Evolutionary conservation across 345 rosid species (phyloP), one percentile per base, ranked within the genome.

Genomic region (Corchorus capsularis): DNA sequence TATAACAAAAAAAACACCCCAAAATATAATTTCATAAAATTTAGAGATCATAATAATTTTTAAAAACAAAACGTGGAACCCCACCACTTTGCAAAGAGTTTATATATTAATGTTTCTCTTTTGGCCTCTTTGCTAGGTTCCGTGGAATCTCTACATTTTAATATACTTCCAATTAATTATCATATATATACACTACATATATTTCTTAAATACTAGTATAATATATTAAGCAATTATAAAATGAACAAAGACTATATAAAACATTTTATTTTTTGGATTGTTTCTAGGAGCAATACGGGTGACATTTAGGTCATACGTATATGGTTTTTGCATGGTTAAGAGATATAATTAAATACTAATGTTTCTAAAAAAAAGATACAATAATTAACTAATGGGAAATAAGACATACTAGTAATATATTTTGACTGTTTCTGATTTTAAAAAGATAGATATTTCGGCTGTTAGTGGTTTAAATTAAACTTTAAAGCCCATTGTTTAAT

Each of bases 131-230:
- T 50, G 11, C 17, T 46, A 71, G 72, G 81, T 82, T 77, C 77
- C 76, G 70, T 65, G 78, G 87, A 79, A 84, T 87, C 86, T 80
- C 70, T 72, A 72, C 49, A 82, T 71, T 73, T 69, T 17, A 64
- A 53, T 14, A 45, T 15, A 67, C 37, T 57, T 32, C n/a, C 6
- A 61, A 27, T 8, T 20, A 16, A 22, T 57, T 27, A 27, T 27
- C 27, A 27, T 27, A 27, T 27, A 27, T 27, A 27, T 27, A 9
- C 12, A 19, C 6, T 63, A 13, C 4, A 16, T 63, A 14, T 63
- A 6, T 64, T 27, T 16, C 27, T 27, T 27, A 27, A 27, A 27
- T 27, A 27, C 27, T 27, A 27, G 27, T 27, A 27, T 27, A 27
- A 27, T 27, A 27, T 27, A 27, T 56, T 56, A 20, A 53, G 20